Base-by-base conservation (phyloP, 148 eudicot species). In the Limonium bicolor region DNA sequence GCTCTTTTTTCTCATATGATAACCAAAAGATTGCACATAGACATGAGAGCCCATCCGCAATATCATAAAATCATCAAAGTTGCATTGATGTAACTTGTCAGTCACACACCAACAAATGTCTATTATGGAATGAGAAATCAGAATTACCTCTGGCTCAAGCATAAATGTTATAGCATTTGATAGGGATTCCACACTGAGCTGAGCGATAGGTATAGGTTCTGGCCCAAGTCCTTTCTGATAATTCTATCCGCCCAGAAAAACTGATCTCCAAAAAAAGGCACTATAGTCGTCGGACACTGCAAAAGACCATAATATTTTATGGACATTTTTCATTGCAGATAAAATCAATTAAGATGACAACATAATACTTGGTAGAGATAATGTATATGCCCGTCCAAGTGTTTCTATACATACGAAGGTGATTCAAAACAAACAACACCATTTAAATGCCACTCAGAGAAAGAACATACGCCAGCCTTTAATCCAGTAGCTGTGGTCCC, bases 401-500 rank as follows among this genome's bases (percentile, higher is more conserved):
- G n/a, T n/a, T n/a, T n/a, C n/a, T n/a, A n/a, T n/a, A n/a, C n/a
- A n/a, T n/a, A n/a, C n/a, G n/a, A n/a, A n/a, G n/a, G n/a, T n/a
- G n/a, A n/a, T n/a, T n/a, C n/a, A n/a, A n/a, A n/a, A n/a, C n/a
- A n/a, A n/a, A n/a, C n/a, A n/a, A n/a, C n/a, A n/a, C n/a, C n/a
- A n/a, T n/a, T n/a, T n/a, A n/a, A n/a, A n/a, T n/a, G n/a, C n/a
- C n/a, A n/a, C n/a, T n/a, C n/a, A n/a, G n/a, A n/a, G n/a, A n/a
- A n/a, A n/a, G 28, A 45, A 33, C 63, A 38, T 80, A 90, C 97
- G 79, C 95, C 97, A 50, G 95, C 87, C 63, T 65, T 74, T 27
- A 90, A 70, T 60, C 97, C 94, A 46, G 80, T 76, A 39, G 97
- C 97, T 32, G 93, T 90, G 31, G 97, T 90, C 58, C 95, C 97